Base-by-base conservation (phyloP, 2,329 filamentous ascomycete species). In the Aspergillus pseudoglaucus region DNA sequence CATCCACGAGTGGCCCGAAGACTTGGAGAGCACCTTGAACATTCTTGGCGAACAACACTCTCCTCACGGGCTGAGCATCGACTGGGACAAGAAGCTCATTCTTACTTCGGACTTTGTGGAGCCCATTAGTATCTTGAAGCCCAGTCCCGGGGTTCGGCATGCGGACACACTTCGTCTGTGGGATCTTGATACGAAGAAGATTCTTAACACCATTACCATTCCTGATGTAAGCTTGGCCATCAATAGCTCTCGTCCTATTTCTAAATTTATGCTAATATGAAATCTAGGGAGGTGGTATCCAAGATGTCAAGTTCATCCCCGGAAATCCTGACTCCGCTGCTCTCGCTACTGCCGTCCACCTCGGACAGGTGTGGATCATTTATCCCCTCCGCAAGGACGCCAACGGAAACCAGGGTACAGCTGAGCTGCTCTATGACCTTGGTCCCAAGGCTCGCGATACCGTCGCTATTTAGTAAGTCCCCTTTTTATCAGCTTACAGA, bases 221-320 rank as follows among this genome's bases (percentile, higher is more conserved):
- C 80, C 80, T 18, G 59, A 80, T 44, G 76, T 75, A 59, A 55
- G 71, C 40, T 55, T 3, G 18, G 0, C n/a, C 17, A 42, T 9
- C n/a, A 20, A 10, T 15, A 42, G 6, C 9, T 0, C 3, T 14
- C 6, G 4, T 42, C 18, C 12, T 17, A 27, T 6, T 23, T 15
- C 8, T 17, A 1, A n/a, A n/a, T 7, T 6, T 6, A 27, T 25
- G n/a, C 20, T 33, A 3, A 22, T 25, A 40, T 15, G 10, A 14
- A 6, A 25, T n/a, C 6, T 22, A 71, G 66, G 78, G 79, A 32
- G 71, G 73, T 37, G 80, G 80, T 51, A 83, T 83, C 44, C 80
- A 83, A 57, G 80, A 84, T 53, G 77, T 84, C 58, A 84, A 84
- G 63, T 82, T 83, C 66, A 83, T 83, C 52, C 81, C 80, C 1